A percentile compares a stretch with the other conserved stretches of the same genome.
Evolutionary conservation across 805 yeast genomes (phyloP).

Genomic region (Candida parachauliodes): DNA sequence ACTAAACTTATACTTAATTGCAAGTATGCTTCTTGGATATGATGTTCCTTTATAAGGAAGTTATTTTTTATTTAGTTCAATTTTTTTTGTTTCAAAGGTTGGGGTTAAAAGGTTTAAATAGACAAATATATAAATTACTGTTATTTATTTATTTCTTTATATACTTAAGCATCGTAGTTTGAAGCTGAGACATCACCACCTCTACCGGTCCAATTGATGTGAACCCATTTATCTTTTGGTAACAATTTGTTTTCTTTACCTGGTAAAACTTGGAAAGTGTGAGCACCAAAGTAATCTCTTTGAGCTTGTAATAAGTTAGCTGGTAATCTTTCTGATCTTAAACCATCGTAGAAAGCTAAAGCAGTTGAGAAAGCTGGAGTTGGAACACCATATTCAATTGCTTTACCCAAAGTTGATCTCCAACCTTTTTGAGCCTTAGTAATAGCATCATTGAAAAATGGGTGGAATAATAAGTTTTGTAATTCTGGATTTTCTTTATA

Average conservation of each 20-base stretch:
- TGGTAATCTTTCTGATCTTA: conserved; percentile 92
- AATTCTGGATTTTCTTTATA: conserved; percentile 90
- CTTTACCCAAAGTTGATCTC: conserved; percentile 82
- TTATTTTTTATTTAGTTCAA: not conserved
- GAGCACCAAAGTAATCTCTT: conserved; percentile 99
- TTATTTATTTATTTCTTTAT: not conserved
- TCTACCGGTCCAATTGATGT: conserved; percentile 98
- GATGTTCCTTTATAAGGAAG: conserved; percentile 21
- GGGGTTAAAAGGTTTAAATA: too few relatives aligned
- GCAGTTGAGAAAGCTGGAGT: conserved; percentile 98
- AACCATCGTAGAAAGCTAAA: conserved; percentile 96
- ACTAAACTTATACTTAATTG: conserved; percentile 68
- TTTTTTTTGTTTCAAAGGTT: not conserved
- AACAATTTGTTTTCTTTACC: conserved; percentile 72
- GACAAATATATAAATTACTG: not conserved
- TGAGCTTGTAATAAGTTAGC: conserved; percentile 99
- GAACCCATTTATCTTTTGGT: conserved; percentile 81
- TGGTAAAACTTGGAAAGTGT: conserved; percentile 94
- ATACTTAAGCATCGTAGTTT: conserved; percentile 78
- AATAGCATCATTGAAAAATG: conserved; percentile 90
- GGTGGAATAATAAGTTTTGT: conserved; percentile 93
- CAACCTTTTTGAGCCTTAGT: conserved; percentile 92
- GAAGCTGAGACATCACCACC: conserved; percentile 98
- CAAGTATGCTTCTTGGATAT: conserved; percentile 25
- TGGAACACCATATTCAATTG: conserved; percentile 87